These are phyloP conservation scores for Centaurea solstitialis DNA, from an alignment of 129 eudicot species.

Conservation along the genomic window DNA sequence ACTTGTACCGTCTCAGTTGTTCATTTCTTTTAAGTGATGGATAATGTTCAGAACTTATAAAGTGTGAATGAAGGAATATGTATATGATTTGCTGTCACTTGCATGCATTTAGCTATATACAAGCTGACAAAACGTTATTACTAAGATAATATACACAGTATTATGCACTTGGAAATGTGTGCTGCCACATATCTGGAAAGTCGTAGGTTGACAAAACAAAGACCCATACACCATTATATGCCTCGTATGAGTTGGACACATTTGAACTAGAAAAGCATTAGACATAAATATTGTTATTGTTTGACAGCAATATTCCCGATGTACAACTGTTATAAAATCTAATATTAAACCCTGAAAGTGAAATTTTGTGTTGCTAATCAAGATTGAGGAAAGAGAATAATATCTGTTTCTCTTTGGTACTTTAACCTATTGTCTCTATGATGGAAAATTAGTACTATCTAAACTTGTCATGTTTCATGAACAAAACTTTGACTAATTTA, in stretches of 20 bases:
- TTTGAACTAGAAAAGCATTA: neutral
- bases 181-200: neutral
- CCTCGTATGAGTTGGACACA: neutral
- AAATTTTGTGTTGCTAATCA: neutral
- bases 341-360: neutral
- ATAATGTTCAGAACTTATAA: neutral
- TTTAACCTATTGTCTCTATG: neutral
- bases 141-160: neutral
- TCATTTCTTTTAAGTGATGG: neutral
- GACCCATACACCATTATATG: neutral
- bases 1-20: neutral
- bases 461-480: neutral
- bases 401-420: neutral
- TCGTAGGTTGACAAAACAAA: neutral
- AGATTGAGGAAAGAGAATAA: neutral
- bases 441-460: neutral
- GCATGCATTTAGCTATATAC: neutral
- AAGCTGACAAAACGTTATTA: neutral
- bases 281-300: neutral
- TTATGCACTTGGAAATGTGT: neutral
- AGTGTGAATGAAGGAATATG: neutral
- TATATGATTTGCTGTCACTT: neutral
- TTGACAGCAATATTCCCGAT: neutral
- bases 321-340: neutral
- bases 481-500: neutral